Base-by-base conservation (phyloP, 2,329 filamentous ascomycete species). In the Epicoccum nigrum region DNA sequence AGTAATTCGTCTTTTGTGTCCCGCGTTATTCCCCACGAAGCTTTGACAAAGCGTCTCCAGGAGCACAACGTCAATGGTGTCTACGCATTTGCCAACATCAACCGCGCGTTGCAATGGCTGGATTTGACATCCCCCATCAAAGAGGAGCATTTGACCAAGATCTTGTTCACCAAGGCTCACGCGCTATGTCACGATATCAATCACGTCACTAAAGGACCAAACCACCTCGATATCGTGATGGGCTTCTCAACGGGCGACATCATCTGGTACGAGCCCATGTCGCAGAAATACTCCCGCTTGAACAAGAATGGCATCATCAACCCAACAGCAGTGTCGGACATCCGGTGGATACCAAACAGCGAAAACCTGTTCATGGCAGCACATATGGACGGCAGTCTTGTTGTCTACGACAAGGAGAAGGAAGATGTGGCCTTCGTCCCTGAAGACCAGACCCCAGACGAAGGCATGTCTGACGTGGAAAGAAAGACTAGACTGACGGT, bases 1-100 rank as follows among this genome's bases (percentile, higher is more conserved):
- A 97, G 92, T 77, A 97, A 96, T 74, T 99, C 94, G 8, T 96
- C 93, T 0, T 99, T 97, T 69, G 94, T 99, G 23, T 97, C 93
- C n/a, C 81, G 94, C 46, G 93, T 97, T 25, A 96, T 97, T 58
- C 87, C 92, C 13, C 90, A 96, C 66, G 94, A 99, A 64, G 81
- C 82, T 4, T 74, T 95, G 46, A 81, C 83, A 17, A 96, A 94
- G 74, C 86, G 89, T 58, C 74, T 97, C 56, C 83, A 85, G 40
- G 94, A 97, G 25, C 86, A 90, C 56, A 85, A 86, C 11, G 80
- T 81, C 2, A 89, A 94, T 57, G 92, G 92, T 1, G 74, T 94
- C 3, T 96, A 94, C 74, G 90, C 88, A 2, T 97, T 99, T 79
- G 92, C 89, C 39, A 99, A 99, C 68, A 88, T 97, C 68, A 97